Percentiles rank a stretch among this genome's conserved stretches.
phyloP scores from a whole-genome alignment of 176 grass and related monocot genomes.

The Bonia amplexicaulis region DNA sequence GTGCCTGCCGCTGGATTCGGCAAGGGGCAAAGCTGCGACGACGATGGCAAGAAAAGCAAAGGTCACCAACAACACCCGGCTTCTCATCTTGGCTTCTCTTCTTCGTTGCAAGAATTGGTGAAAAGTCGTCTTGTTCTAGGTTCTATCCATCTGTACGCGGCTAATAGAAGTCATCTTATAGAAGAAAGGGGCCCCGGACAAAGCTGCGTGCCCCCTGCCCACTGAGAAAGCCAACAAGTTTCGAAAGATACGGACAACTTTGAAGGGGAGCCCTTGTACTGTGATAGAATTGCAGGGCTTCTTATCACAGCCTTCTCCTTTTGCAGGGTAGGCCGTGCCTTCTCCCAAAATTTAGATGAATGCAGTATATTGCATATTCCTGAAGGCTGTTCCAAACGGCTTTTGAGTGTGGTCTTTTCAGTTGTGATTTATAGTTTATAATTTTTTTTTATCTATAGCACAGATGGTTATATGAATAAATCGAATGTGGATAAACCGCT shows the following conservation, averaged over 20 bases:
- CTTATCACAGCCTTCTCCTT: neutral
- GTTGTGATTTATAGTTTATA: too few relatives aligned
- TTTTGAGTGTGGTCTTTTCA: too few relatives aligned
- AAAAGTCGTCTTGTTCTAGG: neutral
- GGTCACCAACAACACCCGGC: conserved; percentile 9
- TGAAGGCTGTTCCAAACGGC: too few relatives aligned
- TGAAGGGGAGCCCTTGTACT: neutral
- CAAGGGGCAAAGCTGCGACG: neutral
- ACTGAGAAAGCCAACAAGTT: conserved; percentile 16
- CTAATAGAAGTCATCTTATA: conserved; percentile 46
- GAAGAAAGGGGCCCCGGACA: neutral
- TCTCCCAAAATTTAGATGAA: neutral
- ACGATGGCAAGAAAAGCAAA: neutral
- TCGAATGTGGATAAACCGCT: rapidly evolving
- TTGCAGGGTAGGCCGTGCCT: neutral
- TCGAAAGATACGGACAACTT: neutral
- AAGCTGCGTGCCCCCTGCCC: neutral
- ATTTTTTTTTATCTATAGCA: too few relatives aligned
- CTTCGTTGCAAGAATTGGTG: neutral
- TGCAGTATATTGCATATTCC: neutral
- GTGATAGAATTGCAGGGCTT: neutral
- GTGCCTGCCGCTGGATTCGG: conserved; percentile 33
- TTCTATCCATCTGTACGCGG: conserved; percentile 32
- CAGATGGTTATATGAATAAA: too few relatives aligned
- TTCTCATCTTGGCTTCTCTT: conserved; percentile 4